A percentile compares a stretch with the other conserved stretches of the same genome.
Evolutionary conservation across 148 eudicot genomes (phyloP).

Genomic region (Vaccinium vitisidaea): DNA sequence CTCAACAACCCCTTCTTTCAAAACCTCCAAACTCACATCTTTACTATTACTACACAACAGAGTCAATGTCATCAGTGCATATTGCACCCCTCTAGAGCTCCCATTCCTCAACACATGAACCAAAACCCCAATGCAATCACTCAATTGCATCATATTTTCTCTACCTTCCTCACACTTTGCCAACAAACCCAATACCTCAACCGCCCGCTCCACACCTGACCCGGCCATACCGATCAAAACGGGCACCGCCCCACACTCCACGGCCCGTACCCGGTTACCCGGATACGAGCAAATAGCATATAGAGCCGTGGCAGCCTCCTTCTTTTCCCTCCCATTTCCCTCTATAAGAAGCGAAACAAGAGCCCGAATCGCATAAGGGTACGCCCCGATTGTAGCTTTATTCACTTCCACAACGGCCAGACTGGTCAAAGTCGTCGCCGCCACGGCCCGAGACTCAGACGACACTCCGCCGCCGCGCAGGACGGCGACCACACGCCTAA

Average conservation of each 20-base stretch:
- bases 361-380: slow-evolving; percentile 58
- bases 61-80: slow-evolving; percentile 59
- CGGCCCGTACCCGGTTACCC: slow-evolving; percentile 66
- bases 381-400: slow-evolving; percentile 85
- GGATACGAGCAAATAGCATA: slow-evolving; percentile 71
- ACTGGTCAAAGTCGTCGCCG: slow-evolving; percentile 82
- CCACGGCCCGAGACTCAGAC: slow-evolving; percentile 51
- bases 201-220: slow-evolving; percentile 70
- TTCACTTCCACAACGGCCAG: slow-evolving; percentile 88
- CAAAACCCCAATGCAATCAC: slow-evolving; percentile 46
- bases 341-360: slow-evolving; percentile 45
- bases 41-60: slow-evolving; percentile 54
- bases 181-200: slow-evolving; percentile 72
- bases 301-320: slow-evolving; percentile 84
- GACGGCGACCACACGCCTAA: slow-evolving; percentile 52
- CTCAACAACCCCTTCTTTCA: slow-evolving; percentile 63
- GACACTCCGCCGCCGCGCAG: slow-evolving; percentile 34
- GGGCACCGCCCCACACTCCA: slow-evolving; percentile 61
- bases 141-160: slow-evolving; percentile 49
- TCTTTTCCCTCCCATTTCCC: slow-evolving; percentile 63
- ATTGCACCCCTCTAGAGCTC: slow-evolving; percentile 71
- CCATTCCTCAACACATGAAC: slow-evolving; percentile 67
- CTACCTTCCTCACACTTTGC: slow-evolving; percentile 73
- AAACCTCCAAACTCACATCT: slow-evolving; percentile 39
- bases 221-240: slow-evolving; percentile 35